These are phyloP conservation scores for Lactifluus echinatus DNA, from an alignment of 768 basidiomycete species.

Conservation along the genomic window DNA sequence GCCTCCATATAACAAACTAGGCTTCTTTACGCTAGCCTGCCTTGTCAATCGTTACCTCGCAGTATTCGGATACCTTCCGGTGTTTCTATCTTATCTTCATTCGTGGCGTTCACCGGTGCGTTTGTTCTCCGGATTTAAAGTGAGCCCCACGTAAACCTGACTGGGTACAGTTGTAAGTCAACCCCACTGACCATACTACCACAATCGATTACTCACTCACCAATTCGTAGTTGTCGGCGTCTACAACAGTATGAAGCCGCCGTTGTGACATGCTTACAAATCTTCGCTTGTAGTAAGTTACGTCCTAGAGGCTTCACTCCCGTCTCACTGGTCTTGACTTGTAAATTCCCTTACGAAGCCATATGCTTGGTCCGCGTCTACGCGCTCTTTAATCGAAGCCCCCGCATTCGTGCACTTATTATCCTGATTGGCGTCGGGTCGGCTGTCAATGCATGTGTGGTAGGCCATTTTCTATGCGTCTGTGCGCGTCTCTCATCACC, in stretches of 20 bases:
- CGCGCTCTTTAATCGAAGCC: conserved; percentile 1
- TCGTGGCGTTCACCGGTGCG: not conserved
- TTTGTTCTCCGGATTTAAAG: not conserved
- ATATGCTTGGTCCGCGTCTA: conserved; percentile 4
- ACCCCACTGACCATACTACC: not conserved
- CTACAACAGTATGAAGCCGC: not conserved
- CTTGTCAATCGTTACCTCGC: conserved; percentile 43
- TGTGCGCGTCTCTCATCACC: not conserved
- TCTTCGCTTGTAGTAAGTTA: not conserved
- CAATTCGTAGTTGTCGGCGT: not conserved
- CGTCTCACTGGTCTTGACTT: not conserved
- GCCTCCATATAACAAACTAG: conserved; percentile 30
- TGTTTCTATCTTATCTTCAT: conserved; percentile 22
- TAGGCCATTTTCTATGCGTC: not conserved
- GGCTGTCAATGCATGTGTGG: not conserved
- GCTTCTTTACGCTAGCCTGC: conserved; percentile 36
- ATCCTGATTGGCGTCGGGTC: not conserved
- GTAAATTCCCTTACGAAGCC: not conserved
- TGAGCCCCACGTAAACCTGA: not conserved
- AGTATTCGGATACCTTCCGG: conserved; percentile 29
- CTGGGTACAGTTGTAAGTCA: not conserved
- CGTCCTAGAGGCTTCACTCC: not conserved
- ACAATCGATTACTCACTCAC: not conserved
- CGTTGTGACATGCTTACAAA: not conserved
- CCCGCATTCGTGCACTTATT: not conserved